phyloP scores from a whole-genome alignment of 441 rosid species.

The Eruca vesicaria region DNA sequence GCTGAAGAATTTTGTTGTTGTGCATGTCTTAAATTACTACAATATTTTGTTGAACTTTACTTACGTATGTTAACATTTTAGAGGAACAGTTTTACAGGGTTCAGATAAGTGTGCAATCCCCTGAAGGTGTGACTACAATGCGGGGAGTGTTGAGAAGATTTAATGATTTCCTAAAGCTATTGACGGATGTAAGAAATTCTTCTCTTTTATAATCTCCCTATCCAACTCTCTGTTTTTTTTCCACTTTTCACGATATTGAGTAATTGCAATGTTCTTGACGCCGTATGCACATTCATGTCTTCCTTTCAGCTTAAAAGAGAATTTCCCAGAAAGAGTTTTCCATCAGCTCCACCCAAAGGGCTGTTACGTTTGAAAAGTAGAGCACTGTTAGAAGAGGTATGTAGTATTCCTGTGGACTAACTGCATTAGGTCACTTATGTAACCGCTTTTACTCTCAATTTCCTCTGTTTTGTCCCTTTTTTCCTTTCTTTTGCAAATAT shows the following conservation, averaged over 20 bases:
- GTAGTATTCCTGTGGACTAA: slow-evolving; percentile 14
- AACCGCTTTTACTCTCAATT: slow-evolving; percentile 9
- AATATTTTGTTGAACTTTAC: slow-evolving; percentile 5
- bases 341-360: slow-evolving; percentile 93
- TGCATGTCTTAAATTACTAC: not conserved
- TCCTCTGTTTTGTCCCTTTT: not conserved
- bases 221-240: slow-evolving; percentile 1
- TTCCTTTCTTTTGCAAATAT: not conserved
- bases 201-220: not conserved
- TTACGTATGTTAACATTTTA: slow-evolving; percentile 50
- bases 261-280: not conserved
- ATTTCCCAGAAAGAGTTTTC: slow-evolving; percentile 73
- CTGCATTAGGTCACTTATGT: slow-evolving; percentile 4
- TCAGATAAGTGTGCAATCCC: slow-evolving; percentile 91
- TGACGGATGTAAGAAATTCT: slow-evolving; percentile 61
- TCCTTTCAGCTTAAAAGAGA: slow-evolving; percentile 70
- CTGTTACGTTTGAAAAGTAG: slow-evolving; percentile 80
- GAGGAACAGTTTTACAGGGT: slow-evolving; percentile 99
- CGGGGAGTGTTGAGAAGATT: slow-evolving; percentile 87
- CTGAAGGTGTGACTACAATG: slow-evolving; percentile 76
- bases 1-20: slow-evolving; percentile 1
- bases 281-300: slow-evolving; percentile 11
- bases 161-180: slow-evolving; percentile 87
- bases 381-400: slow-evolving; percentile 89
- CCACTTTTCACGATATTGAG: not conserved